Base-by-base conservation (phyloP, 2,329 filamentous ascomycete genomes). In the Talaromyces sp. region DNA sequence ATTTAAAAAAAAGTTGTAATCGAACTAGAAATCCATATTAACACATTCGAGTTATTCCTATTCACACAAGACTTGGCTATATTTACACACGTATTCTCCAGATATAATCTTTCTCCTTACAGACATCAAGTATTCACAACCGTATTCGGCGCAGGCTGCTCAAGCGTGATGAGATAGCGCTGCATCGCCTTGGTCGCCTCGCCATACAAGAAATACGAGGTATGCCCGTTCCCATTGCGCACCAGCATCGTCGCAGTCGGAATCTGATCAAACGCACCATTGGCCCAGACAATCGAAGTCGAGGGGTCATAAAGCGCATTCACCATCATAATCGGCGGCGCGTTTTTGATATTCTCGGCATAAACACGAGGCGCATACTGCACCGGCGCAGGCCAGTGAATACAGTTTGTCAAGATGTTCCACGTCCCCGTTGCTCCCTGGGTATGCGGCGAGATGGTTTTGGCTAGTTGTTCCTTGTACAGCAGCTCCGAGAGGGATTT, bases 271-370 rank as follows among this genome's bases (percentile, higher is more conserved):
- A 67, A 68, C 55, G 78, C 64, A 0, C 72, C 71, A 19, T 70
- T 64, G 52, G 74, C 77, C 73, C 75, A 79, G 19, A 69, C 66
- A 57, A 75, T 73, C 27, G 72, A 71, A 2, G 77, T 79, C 36
- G 70, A 72, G 1, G 78, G 77, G 65, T 81, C 78, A 60, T 71
- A 71, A 2, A 72, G 68, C 11, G 75, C 69, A 60, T 77, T 78
- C 5, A 77, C 72, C 62, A 77, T 64, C 56, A 81, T 64, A 33
- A 80, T 72, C 17, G 70, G 69, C 5, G 70, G 63, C 8, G 69
- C 53, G 5, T 66, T 65, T 47, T 72, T 62, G 8, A 74, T 61
- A n/a, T 61, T 65, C 19, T 17, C 32, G 13, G 39, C 32, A 25
- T 39, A 39, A 33, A 39, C 39, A 19, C 65, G 66, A 2, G 72